Evolutionary conservation across 2,329 filamentous ascomycete genomes (phyloP).

Genomic region (Claviceps pusilla): DNA sequence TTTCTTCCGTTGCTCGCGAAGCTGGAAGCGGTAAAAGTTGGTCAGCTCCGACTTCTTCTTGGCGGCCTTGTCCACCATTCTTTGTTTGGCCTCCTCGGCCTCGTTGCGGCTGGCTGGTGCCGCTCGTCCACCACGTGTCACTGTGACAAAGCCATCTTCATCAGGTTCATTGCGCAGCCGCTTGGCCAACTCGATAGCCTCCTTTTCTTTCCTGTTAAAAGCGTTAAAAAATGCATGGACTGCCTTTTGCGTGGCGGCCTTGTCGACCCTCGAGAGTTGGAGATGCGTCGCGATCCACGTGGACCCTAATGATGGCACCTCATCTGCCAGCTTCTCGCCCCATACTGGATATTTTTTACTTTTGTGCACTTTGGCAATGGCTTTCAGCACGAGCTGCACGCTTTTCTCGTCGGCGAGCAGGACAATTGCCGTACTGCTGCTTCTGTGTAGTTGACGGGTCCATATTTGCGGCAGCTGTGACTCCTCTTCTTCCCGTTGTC

Average conservation of each 20-base stretch:
- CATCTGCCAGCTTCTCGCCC: constrained; percentile 46
- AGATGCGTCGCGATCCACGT: constrained; percentile 51
- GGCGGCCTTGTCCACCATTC: constrained; percentile 47
- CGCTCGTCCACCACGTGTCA: constrained; percentile 60
- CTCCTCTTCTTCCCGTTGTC: constrained; percentile 39
- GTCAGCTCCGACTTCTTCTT: constrained; percentile 48
- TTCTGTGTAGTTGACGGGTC: constrained; percentile 53
- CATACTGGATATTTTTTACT: constrained; percentile 50
- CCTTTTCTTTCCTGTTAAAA: constrained; percentile 60
- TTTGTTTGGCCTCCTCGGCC: constrained; percentile 42
- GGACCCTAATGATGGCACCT: constrained; percentile 42
- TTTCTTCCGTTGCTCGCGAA: constrained; percentile 62
- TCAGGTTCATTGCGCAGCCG: constrained; percentile 65
- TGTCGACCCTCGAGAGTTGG: constrained; percentile 54
- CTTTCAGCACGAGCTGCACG: constrained; percentile 62
- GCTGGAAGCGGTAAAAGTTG: constrained; percentile 77
- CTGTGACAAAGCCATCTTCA: constrained; percentile 90
- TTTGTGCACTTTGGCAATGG: constrained; percentile 46
- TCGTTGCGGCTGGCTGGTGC: constrained; percentile 64
- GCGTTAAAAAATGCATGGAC: constrained; percentile 76
- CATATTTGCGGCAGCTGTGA: constrained; percentile 55
- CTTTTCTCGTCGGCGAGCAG: constrained; percentile 72
- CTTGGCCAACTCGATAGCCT: constrained; percentile 45
- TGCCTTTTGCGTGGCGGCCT: constrained; percentile 48
- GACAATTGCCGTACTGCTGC: constrained; percentile 66